Evolutionary conservation across 352 stramenopile species (phyloP).

Genomic region (Pythium diclinum): DNA sequence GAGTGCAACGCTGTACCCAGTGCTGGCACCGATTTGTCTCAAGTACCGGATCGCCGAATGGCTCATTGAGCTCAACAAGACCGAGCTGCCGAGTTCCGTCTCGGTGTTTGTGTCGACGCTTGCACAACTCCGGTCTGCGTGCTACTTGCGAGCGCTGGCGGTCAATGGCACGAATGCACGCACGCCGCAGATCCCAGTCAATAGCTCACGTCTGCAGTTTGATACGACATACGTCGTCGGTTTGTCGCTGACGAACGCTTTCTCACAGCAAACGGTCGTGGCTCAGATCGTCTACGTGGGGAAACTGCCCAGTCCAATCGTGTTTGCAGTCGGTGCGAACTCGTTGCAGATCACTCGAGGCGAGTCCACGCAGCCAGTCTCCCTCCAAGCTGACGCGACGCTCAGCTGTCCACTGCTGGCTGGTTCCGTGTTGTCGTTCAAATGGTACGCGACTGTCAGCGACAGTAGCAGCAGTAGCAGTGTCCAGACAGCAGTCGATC

Average conservation of each 20-base stretch:
- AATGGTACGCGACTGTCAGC: conserved; percentile 39
- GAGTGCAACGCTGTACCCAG: conserved; percentile 32
- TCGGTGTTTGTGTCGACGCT: conserved; percentile 37
- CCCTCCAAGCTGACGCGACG: conserved; percentile 43
- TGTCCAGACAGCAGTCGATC: conserved; percentile 19
- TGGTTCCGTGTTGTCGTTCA: conserved; percentile 31
- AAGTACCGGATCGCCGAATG: conserved; percentile 37
- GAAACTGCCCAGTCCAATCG: conserved; percentile 38
- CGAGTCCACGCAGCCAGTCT: conserved; percentile 31
- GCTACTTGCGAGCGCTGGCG: conserved; percentile 44
- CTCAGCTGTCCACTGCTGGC: conserved; percentile 43
- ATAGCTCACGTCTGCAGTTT: conserved; percentile 41
- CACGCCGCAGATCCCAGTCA: conserved; percentile 36
- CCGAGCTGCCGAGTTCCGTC: conserved; percentile 31
- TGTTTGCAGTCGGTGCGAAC: conserved; percentile 49
- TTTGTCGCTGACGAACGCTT: conserved; percentile 57
- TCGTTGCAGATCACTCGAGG: conserved; percentile 34
- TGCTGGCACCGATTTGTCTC: conserved; percentile 35
- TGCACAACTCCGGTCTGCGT: conserved; percentile 44
- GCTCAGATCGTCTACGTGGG: conserved; percentile 37
- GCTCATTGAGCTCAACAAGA: conserved; percentile 21
- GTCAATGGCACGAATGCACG: conserved; percentile 24
- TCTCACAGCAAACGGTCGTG: conserved; percentile 30
- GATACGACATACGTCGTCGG: conserved; percentile 45
- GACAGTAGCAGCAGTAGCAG: not conserved